Conservation (phyloP, 768 basidiomycete species). For the Baorangia bicolor region DNA sequence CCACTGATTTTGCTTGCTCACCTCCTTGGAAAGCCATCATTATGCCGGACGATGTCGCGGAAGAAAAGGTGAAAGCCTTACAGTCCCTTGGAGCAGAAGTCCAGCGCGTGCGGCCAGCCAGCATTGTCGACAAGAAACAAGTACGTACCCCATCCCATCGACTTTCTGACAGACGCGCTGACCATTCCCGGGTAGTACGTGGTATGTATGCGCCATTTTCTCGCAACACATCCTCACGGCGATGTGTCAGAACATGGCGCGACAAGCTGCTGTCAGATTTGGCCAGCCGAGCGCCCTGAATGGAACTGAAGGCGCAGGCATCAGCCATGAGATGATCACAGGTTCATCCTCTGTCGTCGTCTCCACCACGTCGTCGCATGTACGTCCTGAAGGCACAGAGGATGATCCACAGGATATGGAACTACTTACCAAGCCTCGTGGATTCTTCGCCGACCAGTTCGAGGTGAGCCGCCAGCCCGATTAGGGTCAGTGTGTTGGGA, state of each 20-base stretch:
- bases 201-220: conserved; percentile 41
- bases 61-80: conserved; percentile 87
- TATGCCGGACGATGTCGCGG: conserved; percentile 86
- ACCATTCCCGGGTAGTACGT: conserved; percentile 49
- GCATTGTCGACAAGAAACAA: conserved; percentile 97
- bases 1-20: not conserved
- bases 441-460: conserved; percentile 96
- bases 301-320: conserved; percentile 14
- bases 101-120: conserved; percentile 87
- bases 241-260: conserved; percentile 74
- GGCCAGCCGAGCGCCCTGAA: conserved; percentile 41
- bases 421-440: conserved; percentile 57
- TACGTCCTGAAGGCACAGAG: conserved; percentile 33
- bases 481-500: too few species aligned
- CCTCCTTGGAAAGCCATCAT: conserved; percentile 62
- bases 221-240: not conserved
- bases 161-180: not conserved
- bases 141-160: conserved; percentile 36
- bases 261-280: conserved; percentile 73
- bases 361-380: conserved; percentile 47
- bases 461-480: conserved; percentile 45
- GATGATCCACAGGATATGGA: conserved; percentile 41
- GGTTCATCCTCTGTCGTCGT: conserved; percentile 52
- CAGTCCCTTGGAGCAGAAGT: conserved; percentile 85
- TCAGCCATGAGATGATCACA: conserved; percentile 38